A percentile compares a stretch with the other conserved stretches of the same genome.
Conservation (phyloP, 495 filamentous ascomycete species). For the Aspergillus incahuasiensis region DNA sequence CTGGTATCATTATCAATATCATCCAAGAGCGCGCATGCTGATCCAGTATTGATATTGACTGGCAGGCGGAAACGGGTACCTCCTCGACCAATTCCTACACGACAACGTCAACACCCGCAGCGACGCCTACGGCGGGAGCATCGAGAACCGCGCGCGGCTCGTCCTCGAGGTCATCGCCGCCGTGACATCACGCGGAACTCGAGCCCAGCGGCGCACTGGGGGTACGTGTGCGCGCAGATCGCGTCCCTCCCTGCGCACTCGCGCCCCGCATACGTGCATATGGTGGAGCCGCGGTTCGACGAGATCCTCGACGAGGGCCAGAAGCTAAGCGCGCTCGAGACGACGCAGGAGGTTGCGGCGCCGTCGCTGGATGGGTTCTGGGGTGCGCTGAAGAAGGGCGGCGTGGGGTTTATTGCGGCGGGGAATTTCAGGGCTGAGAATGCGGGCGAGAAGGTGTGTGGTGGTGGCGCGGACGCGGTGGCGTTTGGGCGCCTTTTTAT, state of each 20-base stretch:
- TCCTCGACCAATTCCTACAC: constrained; percentile 52
- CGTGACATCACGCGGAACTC: constrained; percentile 26
- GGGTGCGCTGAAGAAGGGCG: constrained; percentile 24
- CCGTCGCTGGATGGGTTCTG: constrained; percentile 30
- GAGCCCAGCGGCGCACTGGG: constrained; percentile 26
- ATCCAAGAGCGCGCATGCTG: too few species aligned
- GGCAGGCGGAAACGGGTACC: constrained; percentile 47
- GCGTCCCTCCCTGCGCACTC: constrained; percentile 22
- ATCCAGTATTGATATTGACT: not conserved
- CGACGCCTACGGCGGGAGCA: constrained; percentile 47
- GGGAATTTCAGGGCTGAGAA: constrained; percentile 30
- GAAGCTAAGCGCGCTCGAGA: constrained; percentile 33
- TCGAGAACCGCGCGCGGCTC: constrained; percentile 48
- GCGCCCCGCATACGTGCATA: constrained; percentile 36
- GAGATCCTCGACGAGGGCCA: constrained; percentile 42
- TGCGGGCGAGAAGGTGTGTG: constrained; percentile 18
- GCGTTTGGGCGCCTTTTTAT: constrained; percentile 64
- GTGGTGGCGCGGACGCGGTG: constrained; percentile 30
- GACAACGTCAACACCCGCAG: constrained; percentile 47
- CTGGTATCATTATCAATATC: too few species aligned
- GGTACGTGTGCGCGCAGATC: constrained; percentile 1
- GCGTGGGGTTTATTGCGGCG: constrained; percentile 28
- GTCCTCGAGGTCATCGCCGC: constrained; percentile 40
- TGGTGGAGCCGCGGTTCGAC: constrained; percentile 42
- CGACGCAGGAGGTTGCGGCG: constrained; percentile 8